phyloP scores from a whole-genome alignment of 2,329 filamentous ascomycete species.

The Microdochium trichocladiopsis region DNA sequence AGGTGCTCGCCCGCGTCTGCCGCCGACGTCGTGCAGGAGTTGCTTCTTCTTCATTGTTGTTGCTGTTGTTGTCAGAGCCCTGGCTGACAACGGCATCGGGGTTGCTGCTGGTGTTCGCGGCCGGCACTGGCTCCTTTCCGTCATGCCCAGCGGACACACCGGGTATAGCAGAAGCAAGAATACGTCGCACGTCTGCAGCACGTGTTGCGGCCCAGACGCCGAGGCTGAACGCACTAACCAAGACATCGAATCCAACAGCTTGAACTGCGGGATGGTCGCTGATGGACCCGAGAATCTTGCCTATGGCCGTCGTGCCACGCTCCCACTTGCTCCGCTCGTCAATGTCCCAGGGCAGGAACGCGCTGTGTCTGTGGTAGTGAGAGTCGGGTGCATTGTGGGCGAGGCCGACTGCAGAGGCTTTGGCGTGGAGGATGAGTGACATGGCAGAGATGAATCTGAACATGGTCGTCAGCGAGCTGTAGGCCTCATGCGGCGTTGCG shows the following conservation, averaged over 20 bases:
- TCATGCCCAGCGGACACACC: neutral
- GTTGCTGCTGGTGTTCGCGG: no score
- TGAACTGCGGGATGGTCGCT: conserved; percentile 51
- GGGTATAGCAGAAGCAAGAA: neutral
- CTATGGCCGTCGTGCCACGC: conserved; percentile 34
- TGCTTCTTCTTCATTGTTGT: no score
- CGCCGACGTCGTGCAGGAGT: no score
- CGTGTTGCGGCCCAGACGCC: conserved; percentile 51
- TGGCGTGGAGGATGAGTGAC: conserved; percentile 36
- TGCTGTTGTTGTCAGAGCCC: no score
- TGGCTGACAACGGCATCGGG: no score
- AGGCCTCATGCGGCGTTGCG: conserved; percentile 27
- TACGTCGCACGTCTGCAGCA: conserved; percentile 12
- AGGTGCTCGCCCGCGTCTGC: no score
- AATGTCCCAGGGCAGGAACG: conserved; percentile 35
- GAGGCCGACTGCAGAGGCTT: conserved; percentile 33
- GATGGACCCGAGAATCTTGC: conserved; percentile 39
- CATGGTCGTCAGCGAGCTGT: conserved; percentile 32
- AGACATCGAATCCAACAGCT: conserved; percentile 49
- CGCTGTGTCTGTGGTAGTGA: conserved; percentile 40
- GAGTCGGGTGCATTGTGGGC: conserved; percentile 38
- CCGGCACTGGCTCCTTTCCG: no score
- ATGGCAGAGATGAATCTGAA: conserved; percentile 38
- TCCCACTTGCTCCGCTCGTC: conserved; percentile 35
- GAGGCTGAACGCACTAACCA: conserved; percentile 46